Evolutionary conservation across 345 rosid genomes (phyloP).

Genomic region (Aquilaria malaccensis): DNA sequence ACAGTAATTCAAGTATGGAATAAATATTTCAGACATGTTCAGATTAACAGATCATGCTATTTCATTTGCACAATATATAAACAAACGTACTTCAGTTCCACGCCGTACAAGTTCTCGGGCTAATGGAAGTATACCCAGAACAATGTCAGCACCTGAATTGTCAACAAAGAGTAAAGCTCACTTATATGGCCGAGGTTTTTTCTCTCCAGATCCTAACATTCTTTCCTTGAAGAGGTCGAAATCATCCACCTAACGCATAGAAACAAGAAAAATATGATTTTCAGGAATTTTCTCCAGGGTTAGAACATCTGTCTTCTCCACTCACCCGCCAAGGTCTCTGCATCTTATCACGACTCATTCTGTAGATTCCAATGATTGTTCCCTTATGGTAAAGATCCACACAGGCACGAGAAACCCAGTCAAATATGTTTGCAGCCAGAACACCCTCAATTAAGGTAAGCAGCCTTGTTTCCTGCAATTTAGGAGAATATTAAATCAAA

Average conservation of each 20-base stretch:
- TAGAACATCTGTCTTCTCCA: constrained; percentile 11
- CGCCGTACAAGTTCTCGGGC: constrained; percentile 91
- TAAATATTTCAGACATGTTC: too few relatives aligned
- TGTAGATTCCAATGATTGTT: constrained; percentile 92
- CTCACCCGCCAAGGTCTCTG: constrained; percentile 96
- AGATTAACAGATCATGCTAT: not conserved
- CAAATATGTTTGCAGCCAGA: constrained; percentile 97
- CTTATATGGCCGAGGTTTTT: constrained; percentile 68
- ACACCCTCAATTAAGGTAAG: constrained; percentile 91
- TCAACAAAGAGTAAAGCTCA: constrained; percentile 97
- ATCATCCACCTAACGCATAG: constrained; percentile 72
- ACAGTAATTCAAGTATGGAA: too few relatives aligned
- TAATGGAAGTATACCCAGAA: constrained; percentile 96
- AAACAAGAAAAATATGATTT: constrained; percentile 4
- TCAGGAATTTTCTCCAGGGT: constrained; percentile 4
- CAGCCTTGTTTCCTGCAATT: constrained; percentile 77
- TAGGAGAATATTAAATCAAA: constrained; percentile 1
- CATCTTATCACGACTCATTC: constrained; percentile 99
- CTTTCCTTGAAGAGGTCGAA: constrained; percentile 85
- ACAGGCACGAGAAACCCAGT: constrained; percentile 99
- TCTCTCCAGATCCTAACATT: constrained; percentile 63
- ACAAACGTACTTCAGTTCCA: constrained; percentile 78
- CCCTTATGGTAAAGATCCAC: constrained; percentile 98
- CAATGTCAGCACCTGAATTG: constrained; percentile 91
- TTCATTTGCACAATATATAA: constrained; percentile 9